phyloP scores from a whole-genome alignment of 2,329 filamentous ascomycete species.

The Ascochyta lentis region DNA sequence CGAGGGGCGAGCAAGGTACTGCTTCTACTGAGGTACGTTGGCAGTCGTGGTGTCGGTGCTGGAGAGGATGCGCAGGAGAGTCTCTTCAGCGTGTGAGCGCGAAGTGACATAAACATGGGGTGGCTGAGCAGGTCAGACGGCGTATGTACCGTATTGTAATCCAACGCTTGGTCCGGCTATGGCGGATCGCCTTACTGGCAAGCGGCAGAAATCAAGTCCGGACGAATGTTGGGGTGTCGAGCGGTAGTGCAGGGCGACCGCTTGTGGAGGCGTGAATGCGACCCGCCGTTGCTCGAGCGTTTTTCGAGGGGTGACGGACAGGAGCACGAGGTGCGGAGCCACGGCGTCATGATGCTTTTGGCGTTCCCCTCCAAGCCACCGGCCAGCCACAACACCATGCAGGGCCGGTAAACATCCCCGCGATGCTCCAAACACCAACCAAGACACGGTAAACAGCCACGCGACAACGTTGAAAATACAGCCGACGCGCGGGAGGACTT shows the following conservation, averaged over 20 bases:
- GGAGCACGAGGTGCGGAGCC: not conserved
- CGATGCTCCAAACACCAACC: no score
- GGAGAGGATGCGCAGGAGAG: constrained; percentile 2
- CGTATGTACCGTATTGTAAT: constrained; percentile 7
- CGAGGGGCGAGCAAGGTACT: constrained; percentile 23
- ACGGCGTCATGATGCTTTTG: not conserved
- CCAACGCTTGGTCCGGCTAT: constrained; percentile 15
- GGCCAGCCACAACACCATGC: not conserved
- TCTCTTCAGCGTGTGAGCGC: constrained; percentile 16
- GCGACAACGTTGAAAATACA: no score
- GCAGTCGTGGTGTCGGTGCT: constrained; percentile 14
- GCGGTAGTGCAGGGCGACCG: not conserved
- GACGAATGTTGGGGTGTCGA: not conserved
- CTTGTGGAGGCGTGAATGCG: not conserved
- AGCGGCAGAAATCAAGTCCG: constrained; percentile 1
- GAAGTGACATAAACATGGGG: constrained; percentile 16
- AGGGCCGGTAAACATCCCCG: not conserved
- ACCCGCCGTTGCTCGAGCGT: not conserved
- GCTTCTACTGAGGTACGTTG: constrained; percentile 17
- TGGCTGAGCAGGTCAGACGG: constrained; percentile 19
- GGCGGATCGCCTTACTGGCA: constrained; percentile 11
- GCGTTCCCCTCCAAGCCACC: not conserved
- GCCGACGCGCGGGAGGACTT: no score
- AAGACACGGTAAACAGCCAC: no score
- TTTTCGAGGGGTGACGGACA: not conserved